phyloP scores from a whole-genome alignment of 352 stramenopile genomes.

The Lagenidium sp. region DNA sequence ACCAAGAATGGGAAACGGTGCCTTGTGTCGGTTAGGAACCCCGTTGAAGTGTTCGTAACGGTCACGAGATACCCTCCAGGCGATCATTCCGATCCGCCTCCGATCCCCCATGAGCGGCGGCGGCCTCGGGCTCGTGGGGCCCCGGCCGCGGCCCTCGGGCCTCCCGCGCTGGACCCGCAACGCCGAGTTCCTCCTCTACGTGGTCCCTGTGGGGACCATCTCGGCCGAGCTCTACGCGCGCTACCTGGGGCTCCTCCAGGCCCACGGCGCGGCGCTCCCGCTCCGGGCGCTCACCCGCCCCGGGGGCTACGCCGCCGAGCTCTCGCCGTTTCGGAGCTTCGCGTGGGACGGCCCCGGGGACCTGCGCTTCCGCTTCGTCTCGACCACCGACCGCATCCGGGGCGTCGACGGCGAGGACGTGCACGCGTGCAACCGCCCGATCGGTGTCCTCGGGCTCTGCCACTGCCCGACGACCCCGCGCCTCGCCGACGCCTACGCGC shows the following conservation, averaged over 20 bases:
- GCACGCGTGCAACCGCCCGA: constrained; percentile 54
- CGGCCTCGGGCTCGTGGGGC: constrained; percentile 13
- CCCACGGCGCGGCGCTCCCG: constrained; percentile 39
- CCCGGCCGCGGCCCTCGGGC: constrained; percentile 15
- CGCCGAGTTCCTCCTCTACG: constrained; percentile 74
- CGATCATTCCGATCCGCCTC: no score
- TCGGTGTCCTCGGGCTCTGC: constrained; percentile 72
- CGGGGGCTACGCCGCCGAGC: constrained; percentile 64
- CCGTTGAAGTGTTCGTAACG: no score
- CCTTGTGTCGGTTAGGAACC: no score
- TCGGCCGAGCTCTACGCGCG: constrained; percentile 40
- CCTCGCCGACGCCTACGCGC: constrained; percentile 40
- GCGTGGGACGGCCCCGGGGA: constrained; percentile 47
- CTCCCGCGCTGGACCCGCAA: constrained; percentile 46
- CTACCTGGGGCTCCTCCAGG: constrained; percentile 53
- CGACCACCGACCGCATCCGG: constrained; percentile 44
- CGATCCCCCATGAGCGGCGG: no score
- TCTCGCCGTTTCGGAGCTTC: constrained; percentile 72
- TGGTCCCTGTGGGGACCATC: constrained; percentile 66
- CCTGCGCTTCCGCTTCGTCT: constrained; percentile 69
- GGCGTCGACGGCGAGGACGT: constrained; percentile 62
- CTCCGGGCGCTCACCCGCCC: constrained; percentile 62
- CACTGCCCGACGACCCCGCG: constrained; percentile 63
- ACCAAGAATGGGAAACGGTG: not conserved
- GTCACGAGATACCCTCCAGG: no score